A percentile compares a stretch with the other conserved stretches of the same genome.
Conservation (phyloP, 345 rosid species). For the Lepidium aucheri region DNA sequence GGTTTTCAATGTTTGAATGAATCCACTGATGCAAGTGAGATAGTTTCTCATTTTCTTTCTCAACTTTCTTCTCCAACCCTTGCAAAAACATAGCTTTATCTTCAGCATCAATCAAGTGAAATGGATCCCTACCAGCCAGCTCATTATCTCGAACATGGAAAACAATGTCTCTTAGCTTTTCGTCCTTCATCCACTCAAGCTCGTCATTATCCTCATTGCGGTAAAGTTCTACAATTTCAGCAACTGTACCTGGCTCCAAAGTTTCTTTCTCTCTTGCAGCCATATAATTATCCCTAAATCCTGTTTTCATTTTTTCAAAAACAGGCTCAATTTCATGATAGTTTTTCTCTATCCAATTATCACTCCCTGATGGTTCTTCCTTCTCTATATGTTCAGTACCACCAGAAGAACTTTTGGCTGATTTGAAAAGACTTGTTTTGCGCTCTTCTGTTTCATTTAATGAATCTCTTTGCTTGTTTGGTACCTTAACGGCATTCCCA, state of each 20-base stretch:
- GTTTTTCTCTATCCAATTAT: constrained; percentile 62
- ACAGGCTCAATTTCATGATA: constrained; percentile 64
- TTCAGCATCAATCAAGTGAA: constrained; percentile 59
- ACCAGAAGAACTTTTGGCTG: constrained; percentile 18
- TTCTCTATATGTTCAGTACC: constrained; percentile 12
- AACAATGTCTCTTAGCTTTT: constrained; percentile 66
- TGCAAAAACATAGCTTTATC: constrained; percentile 65
- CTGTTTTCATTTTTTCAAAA: constrained; percentile 53
- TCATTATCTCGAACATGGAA: constrained; percentile 88
- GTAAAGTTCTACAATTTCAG: constrained; percentile 39
- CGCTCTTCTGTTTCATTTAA: constrained; percentile 15
- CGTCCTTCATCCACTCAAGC: constrained; percentile 89
- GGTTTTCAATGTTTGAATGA: constrained; percentile 83
- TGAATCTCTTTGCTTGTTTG: constrained; percentile 2
- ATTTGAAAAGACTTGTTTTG: constrained; percentile 1
- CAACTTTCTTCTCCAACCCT: constrained; percentile 85
- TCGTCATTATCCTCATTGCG: constrained; percentile 44
- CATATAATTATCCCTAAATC: constrained; percentile 66
- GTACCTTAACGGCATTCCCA: constrained; percentile 15
- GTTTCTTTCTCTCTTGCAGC: constrained; percentile 55
- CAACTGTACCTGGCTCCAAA: constrained; percentile 20
- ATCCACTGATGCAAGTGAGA: constrained; percentile 65
- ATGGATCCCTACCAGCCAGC: constrained; percentile 77
- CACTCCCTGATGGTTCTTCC: constrained; percentile 24
- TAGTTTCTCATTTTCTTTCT: constrained; percentile 65